Evolutionary conservation across 352 stramenopile genomes (phyloP).

Genomic region (Globisporangium emineosum): DNA sequence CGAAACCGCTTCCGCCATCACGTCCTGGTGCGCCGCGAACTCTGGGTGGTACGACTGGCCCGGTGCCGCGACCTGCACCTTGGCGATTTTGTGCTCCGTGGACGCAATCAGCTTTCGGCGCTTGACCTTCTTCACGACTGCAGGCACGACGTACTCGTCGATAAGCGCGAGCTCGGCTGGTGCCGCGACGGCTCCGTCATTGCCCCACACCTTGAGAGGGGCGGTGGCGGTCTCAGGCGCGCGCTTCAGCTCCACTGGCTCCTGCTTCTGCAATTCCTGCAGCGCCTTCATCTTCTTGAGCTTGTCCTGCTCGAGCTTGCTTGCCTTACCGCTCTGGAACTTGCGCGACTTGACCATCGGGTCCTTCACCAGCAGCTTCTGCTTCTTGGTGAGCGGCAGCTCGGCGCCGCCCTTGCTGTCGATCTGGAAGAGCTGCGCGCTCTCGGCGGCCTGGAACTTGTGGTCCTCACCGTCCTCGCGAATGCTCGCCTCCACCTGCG

Average conservation of each 20-base stretch:
- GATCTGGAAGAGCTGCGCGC: constrained; percentile 78
- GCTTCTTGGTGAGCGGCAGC: constrained; percentile 59
- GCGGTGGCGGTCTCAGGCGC: constrained; percentile 13
- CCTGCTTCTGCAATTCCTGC: constrained; percentile 10
- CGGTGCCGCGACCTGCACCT: constrained; percentile 65
- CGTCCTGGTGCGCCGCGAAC: constrained; percentile 78
- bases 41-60: constrained; percentile 87
- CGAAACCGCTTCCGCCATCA: constrained; percentile 67
- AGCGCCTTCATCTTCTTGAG: constrained; percentile 57
- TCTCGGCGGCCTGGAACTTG: constrained; percentile 70
- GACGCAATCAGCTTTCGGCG: constrained; percentile 49
- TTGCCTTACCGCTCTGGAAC: constrained; percentile 56
- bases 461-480: constrained; percentile 73
- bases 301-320: constrained; percentile 48
- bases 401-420: constrained; percentile 58
- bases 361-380: constrained; percentile 66
- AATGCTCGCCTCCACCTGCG: constrained; percentile 74
- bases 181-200: constrained; percentile 35
- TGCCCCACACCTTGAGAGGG: constrained; percentile 37
- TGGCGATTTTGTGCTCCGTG: constrained; percentile 68
- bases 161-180: constrained; percentile 33
- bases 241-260: constrained; percentile 7
- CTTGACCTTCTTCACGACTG: constrained; percentile 56
- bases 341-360: constrained; percentile 72
- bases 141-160: constrained; percentile 62